phyloP scores from a whole-genome alignment of 345 rosid species.

The Limnanthes douglasii region DNA sequence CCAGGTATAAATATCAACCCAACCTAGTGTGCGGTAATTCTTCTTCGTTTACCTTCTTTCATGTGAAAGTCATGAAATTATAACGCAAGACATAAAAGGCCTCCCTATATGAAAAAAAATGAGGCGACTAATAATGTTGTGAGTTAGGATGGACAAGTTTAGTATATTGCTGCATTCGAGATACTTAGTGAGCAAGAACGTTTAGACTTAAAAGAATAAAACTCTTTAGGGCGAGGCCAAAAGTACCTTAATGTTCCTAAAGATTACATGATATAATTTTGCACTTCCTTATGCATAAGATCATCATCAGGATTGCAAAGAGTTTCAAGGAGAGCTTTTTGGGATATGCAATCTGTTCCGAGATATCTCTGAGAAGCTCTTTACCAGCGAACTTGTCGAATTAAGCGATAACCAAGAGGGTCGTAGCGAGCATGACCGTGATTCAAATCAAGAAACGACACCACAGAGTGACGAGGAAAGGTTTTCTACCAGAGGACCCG shows the following conservation, averaged over 20 bases:
- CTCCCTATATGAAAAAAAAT: no score
- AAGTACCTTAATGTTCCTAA: conserved; percentile 1
- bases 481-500: conserved; percentile 16
- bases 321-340: conserved; percentile 86
- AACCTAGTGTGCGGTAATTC: no score
- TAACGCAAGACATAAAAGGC: no score
- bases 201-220: no score
- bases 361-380: conserved; percentile 78
- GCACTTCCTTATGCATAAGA: no score
- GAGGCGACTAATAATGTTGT: no score
- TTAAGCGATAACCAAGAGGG: conserved; percentile 24
- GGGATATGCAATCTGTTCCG: conserved; percentile 89
- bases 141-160: no score
- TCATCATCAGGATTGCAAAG: conserved; percentile 81
- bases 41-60: background rate
- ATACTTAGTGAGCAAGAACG: no score
- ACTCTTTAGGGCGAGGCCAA: background rate
- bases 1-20: conserved; percentile 31
- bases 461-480: conserved; percentile 4
- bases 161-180: no score
- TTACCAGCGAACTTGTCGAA: conserved; percentile 75
- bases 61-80: no score
- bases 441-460: conserved; percentile 12
- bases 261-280: conserved; percentile 1
- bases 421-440: conserved; percentile 5